Evolutionary conservation across 331 rosid genomes (phyloP).

Genomic region (Malus hybrid): DNA sequence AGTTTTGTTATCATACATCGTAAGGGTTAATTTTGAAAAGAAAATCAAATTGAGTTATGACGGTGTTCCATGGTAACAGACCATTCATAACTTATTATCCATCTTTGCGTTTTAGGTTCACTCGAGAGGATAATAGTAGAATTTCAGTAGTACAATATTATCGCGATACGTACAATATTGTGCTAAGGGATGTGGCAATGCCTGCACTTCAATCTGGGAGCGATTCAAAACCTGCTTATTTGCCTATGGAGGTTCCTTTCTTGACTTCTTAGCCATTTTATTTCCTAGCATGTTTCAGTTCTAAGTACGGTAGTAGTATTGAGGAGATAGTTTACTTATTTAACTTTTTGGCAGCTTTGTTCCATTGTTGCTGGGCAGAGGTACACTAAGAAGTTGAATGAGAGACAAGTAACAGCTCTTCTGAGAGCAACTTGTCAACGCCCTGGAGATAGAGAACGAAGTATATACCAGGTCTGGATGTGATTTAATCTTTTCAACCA

Average conservation of each 20-base stretch:
- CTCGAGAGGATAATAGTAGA: constrained; percentile 27
- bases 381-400: constrained; percentile 51
- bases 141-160: constrained; percentile 38
- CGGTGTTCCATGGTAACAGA: neutral
- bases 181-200: constrained; percentile 2
- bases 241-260: constrained; percentile 72
- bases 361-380: constrained; percentile 53
- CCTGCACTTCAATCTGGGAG: constrained; percentile 75
- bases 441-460: constrained; percentile 13
- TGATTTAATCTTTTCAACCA: neutral
- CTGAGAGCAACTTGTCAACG: constrained; percentile 72
- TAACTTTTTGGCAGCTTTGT: constrained; percentile 34
- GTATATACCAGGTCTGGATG: constrained; percentile 26
- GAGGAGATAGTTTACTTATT: neutral
- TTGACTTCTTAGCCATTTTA: too few species aligned
- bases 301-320: neutral
- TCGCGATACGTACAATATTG: constrained; percentile 29
- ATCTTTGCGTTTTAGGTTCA: constrained; percentile 33
- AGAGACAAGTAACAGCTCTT: constrained; percentile 48
- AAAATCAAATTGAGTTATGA: too few species aligned
- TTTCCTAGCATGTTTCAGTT: neutral
- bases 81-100: neutral
- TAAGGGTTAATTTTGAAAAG: too few species aligned
- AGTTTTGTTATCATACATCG: too few species aligned
- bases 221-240: neutral